phyloP scores from a whole-genome alignment of 257 asterid species.

The Lycium barbarum region DNA sequence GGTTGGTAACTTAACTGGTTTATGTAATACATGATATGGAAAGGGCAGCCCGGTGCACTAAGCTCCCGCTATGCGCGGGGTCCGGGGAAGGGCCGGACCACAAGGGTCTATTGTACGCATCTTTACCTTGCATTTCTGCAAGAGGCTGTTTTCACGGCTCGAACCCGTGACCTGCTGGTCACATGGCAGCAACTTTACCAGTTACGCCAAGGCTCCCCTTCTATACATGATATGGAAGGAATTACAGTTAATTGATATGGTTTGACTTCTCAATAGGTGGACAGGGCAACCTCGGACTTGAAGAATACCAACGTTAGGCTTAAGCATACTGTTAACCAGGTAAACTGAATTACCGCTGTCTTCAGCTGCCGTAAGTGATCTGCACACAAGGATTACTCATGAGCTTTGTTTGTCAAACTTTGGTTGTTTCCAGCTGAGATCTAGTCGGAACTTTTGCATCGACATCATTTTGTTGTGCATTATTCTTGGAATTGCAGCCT shows the following conservation, averaged over 20 bases:
- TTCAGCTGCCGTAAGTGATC: not conserved
- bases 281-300: conserved; percentile 90
- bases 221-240: not conserved
- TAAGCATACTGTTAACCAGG: conserved; percentile 97
- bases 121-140: too few species aligned
- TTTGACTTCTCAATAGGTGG: conserved; percentile 67
- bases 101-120: too few species aligned
- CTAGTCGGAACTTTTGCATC: conserved; percentile 94
- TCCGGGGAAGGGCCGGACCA: too few species aligned
- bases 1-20: conserved; percentile 51
- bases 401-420: conserved; percentile 25
- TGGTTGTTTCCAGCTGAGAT: conserved; percentile 72
- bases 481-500: conserved; percentile 96
- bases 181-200: too few species aligned
- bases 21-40: not conserved
- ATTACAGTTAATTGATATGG: conserved; percentile 26
- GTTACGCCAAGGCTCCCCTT: too few species aligned
- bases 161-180: too few species aligned
- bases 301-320: conserved; percentile 96
- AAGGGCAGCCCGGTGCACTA: too few species aligned
- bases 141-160: too few species aligned
- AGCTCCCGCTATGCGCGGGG: too few species aligned
- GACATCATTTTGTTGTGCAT: conserved; percentile 88
- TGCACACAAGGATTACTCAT: not conserved
- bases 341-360: conserved; percentile 29